Evolutionary conservation across 192 early-diverging fungal species (phyloP), one percentile per base, ranked within the genome.

Genomic region (Mortierella hygrophila): DNA sequence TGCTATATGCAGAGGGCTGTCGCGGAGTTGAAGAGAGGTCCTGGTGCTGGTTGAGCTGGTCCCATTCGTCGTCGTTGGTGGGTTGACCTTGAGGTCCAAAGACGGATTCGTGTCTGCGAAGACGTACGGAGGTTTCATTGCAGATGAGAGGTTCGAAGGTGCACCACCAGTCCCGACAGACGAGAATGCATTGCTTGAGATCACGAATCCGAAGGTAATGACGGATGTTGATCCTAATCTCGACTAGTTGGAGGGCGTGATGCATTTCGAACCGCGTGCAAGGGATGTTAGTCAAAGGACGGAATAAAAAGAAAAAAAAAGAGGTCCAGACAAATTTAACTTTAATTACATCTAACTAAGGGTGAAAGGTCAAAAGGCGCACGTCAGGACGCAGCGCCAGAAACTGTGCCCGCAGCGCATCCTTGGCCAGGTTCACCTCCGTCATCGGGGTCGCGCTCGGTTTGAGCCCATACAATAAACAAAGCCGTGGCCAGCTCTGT

Each of bases 121-220:
- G 21, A 60, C 9, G 6, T 6, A 60, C n/a, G 7, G 1, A 23
- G 6, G n/a, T 9, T 11, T 60, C 0, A 0, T 10, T 60, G n/a
- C 57, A 60, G 57, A 60, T 60, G 57, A 60, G 57, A 6, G 57
- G 57, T n/a, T 60, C 57, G n/a, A 60, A 60, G 57, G 57, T 60
- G 9, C 6, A 9, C 57, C 57, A 60, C 57, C 57, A 60, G n/a
- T 60, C 57, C 6, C 57, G 57, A 60, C 57, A 60, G 57, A 60
- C 57, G 57, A 60, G 57, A n/a, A 60, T 60, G 57, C 57, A 60
- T 60, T n/a, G 57, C 23, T 60, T 60, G 57, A 60, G 57, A n/a
- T 60, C 57, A 10, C n/a, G 2, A 10, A 9, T n/a, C 10, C 9
- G 21, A 11, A 60, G 57, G 57, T 26, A 60, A 10, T 9, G 21